Percentiles rank a stretch among this genome's conserved stretches.
phyloP scores from a whole-genome alignment of 441 rosid species.

The Populus hybrid region DNA sequence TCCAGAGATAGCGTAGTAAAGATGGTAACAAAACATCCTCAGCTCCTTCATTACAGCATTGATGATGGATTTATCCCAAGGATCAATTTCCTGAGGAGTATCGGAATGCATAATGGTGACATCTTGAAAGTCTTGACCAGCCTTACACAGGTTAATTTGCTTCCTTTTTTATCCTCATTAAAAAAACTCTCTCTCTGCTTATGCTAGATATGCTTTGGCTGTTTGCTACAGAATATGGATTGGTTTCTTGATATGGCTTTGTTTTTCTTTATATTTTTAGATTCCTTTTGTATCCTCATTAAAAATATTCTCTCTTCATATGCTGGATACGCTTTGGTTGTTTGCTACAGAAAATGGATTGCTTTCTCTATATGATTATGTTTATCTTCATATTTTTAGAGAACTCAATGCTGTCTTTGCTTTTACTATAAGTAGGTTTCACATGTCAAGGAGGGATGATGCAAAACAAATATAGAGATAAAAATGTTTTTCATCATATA shows the following conservation, averaged over 20 bases:
- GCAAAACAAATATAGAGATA: background rate
- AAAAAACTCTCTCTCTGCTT: background rate
- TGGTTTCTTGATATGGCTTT: no score
- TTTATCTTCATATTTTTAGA: background rate
- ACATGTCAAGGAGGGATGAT: background rate
- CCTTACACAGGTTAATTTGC: constrained; percentile 72
- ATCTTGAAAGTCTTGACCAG: constrained; percentile 92
- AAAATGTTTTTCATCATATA: background rate
- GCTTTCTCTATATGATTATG: no score
- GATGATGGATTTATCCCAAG: constrained; percentile 88
- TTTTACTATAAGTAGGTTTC: background rate
- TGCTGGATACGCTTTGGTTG: background rate
- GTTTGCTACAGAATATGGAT: background rate
- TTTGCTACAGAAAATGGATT: background rate
- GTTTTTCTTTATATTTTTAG: background rate
- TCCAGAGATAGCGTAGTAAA: constrained; percentile 81
- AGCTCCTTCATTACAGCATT: constrained; percentile 90
- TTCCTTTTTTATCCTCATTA: background rate
- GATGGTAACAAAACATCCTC: constrained; percentile 95
- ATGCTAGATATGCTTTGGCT: background rate
- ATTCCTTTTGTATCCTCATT: background rate
- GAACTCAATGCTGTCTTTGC: background rate
- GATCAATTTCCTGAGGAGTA: constrained; percentile 87
- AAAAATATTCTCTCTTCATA: background rate
- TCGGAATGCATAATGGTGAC: constrained; percentile 77